A percentile compares a stretch with the other conserved stretches of the same genome.
Evolutionary conservation across 2,329 filamentous ascomycete genomes (phyloP).

Genomic region (Diplodia sapinea): DNA sequence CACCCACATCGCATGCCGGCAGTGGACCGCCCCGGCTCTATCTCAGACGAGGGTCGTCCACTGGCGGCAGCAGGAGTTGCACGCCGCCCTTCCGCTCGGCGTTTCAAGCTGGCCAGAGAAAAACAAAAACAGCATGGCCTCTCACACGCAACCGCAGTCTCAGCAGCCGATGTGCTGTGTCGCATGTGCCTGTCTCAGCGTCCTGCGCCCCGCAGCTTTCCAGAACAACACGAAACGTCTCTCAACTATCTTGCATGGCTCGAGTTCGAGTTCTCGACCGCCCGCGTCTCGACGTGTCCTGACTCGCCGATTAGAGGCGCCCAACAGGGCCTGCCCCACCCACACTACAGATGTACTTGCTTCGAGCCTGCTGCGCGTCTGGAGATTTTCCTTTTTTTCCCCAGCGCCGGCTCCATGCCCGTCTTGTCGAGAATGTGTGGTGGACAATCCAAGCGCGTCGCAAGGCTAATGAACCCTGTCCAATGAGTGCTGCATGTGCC

Average conservation of each 20-base stretch:
- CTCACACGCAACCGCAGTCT: conserved; percentile 8
- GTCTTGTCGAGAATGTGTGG: background rate
- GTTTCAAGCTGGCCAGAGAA: conserved; percentile 7
- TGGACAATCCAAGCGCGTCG: background rate
- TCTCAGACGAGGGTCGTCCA: background rate
- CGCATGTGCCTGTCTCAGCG: conserved; percentile 17
- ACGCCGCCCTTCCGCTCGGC: background rate
- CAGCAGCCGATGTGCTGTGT: conserved; percentile 10
- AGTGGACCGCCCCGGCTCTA: background rate
- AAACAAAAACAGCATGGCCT: conserved; percentile 5
- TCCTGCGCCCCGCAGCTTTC: background rate
- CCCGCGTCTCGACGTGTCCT: too few species aligned
- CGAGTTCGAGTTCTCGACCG: too few species aligned
- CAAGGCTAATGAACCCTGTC: conserved; percentile 4
- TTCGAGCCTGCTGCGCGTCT: background rate
- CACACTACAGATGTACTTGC: background rate
- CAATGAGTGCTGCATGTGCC: background rate
- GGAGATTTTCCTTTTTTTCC: background rate
- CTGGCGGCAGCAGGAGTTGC: background rate
- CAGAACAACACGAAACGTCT: conserved; percentile 4
- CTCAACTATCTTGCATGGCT: too few species aligned
- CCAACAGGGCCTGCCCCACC: too few species aligned
- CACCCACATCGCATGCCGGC: background rate
- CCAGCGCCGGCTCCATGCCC: background rate
- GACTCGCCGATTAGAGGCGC: too few species aligned